These are phyloP conservation scores for Arthroderma uncinatum DNA, from an alignment of 2,329 filamentous ascomycete species.

Conservation along the genomic window DNA sequence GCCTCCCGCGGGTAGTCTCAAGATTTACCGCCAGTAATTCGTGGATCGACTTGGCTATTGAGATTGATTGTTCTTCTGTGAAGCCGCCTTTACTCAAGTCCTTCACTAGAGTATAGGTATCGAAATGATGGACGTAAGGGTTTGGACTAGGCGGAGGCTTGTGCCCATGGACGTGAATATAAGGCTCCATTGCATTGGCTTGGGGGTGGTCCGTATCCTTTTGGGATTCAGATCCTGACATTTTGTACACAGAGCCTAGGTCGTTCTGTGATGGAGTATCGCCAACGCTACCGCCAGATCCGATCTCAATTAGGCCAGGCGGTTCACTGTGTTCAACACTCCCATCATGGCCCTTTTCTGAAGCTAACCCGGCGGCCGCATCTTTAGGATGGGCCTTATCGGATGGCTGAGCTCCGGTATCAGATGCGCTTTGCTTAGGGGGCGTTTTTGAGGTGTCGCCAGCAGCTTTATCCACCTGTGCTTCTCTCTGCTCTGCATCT, in stretches of 20 bases:
- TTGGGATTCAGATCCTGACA: neutral
- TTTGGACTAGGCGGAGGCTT: conserved; percentile 31
- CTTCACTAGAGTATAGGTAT: conserved; percentile 81
- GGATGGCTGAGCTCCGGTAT: neutral
- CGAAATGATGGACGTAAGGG: conserved; percentile 83
- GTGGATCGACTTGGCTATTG: conserved; percentile 85
- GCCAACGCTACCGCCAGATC: neutral
- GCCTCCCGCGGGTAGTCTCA: conserved; percentile 62
- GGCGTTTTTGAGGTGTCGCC: neutral
- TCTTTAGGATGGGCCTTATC: neutral
- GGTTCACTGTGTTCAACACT: neutral
- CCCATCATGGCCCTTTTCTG: neutral
- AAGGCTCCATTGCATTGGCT: neutral
- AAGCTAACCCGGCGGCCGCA: neutral
- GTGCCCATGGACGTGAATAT: neutral
- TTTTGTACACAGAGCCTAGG: neutral
- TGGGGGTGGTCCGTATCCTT: neutral
- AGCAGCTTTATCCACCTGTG: conserved; percentile 8
- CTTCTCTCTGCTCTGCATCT: conserved; percentile 7
- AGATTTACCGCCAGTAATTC: conserved; percentile 66
- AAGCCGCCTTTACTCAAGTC: conserved; percentile 64
- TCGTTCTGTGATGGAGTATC: neutral
- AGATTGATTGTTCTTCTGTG: conserved; percentile 61
- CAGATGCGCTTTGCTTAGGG: neutral
- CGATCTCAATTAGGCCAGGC: neutral